Conservation (phyloP, 2,329 filamentous ascomycete species). For the Scopulariopsis brevicaulis region DNA sequence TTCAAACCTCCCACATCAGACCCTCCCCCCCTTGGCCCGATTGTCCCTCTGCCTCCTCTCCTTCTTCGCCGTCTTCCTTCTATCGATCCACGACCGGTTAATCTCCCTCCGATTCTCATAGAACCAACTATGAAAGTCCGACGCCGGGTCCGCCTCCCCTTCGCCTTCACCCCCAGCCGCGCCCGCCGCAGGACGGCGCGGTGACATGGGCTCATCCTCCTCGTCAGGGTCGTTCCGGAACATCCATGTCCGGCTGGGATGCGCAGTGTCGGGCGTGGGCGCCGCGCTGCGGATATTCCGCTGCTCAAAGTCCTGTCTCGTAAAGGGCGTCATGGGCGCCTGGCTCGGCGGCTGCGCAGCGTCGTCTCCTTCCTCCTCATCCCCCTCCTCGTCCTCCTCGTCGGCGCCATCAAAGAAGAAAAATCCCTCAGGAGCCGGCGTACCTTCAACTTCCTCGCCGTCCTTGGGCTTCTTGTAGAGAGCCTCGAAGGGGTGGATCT, state of each 20-base stretch:
- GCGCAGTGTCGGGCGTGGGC: conserved; percentile 87
- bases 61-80: conserved; percentile 51
- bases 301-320: conserved; percentile 64
- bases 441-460: conserved; percentile 20
- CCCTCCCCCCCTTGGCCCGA: conserved; percentile 19
- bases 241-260: conserved; percentile 52
- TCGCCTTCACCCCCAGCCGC: conserved; percentile 12
- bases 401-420: conserved; percentile 59
- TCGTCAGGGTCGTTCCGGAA: conserved; percentile 41
- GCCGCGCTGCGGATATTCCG: conserved; percentile 75
- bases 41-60: conserved; percentile 58
- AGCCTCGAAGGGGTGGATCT: conserved; percentile 79
- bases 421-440: conserved; percentile 42
- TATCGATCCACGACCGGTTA: conserved; percentile 55
- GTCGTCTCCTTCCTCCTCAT: conserved; percentile 20
- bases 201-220: conserved; percentile 23
- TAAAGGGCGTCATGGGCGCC: conserved; percentile 71
- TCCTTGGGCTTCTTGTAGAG: conserved; percentile 68
- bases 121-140: conserved; percentile 55
- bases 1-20: background rate
- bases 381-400: conserved; percentile 30
- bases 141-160: conserved; percentile 15
- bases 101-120: conserved; percentile 55
- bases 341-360: conserved; percentile 27
- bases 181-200: background rate